A percentile compares a stretch with the other conserved stretches of the same genome.
phyloP scores from a whole-genome alignment of 2,329 filamentous ascomycete genomes.

The Fragosphaeria purpurea region DNA sequence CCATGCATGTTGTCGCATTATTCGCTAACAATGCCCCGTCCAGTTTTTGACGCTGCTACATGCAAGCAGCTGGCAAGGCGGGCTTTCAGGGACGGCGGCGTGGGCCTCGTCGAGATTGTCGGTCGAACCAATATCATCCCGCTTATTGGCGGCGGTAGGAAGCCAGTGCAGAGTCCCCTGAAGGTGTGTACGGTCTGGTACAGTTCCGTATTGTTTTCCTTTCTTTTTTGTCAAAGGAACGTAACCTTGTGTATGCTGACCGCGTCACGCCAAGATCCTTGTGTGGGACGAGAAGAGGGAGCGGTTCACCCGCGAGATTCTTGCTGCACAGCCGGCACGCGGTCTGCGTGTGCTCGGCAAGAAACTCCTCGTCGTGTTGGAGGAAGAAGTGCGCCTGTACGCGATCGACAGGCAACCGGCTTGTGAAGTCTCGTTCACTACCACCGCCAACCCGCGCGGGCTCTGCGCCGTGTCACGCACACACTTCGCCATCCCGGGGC shows the following conservation, averaged over 20 bases:
- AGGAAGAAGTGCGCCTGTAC: constrained; percentile 75
- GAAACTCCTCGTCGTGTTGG: constrained; percentile 69
- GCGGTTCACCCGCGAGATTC: constrained; percentile 63
- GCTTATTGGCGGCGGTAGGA: constrained; percentile 76
- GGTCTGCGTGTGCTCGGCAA: constrained; percentile 68
- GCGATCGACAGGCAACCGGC: constrained; percentile 63
- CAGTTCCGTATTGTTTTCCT: no score
- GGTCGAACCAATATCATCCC: constrained; percentile 79
- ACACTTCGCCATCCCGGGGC: constrained; percentile 72
- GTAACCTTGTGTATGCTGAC: background rate
- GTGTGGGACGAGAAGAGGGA: constrained; percentile 86
- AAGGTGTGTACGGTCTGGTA: constrained; percentile 43
- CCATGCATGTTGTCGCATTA: no score
- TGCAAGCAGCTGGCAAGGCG: constrained; percentile 54
- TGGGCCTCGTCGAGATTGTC: constrained; percentile 78
- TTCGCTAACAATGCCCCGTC: no score
- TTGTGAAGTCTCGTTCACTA: constrained; percentile 69
- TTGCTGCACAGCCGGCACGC: constrained; percentile 69
- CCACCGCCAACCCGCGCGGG: constrained; percentile 72
- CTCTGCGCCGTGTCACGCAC: constrained; percentile 68
- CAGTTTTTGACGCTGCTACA: constrained; percentile 64
- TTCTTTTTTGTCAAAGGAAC: background rate
- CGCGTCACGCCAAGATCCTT: constrained; percentile 45
- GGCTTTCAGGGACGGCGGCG: constrained; percentile 67
- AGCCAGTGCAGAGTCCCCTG: constrained; percentile 77